These are phyloP conservation scores for Gynandropsis gynandra DNA, from an alignment of 345 rosid species.

Conservation along the genomic window DNA sequence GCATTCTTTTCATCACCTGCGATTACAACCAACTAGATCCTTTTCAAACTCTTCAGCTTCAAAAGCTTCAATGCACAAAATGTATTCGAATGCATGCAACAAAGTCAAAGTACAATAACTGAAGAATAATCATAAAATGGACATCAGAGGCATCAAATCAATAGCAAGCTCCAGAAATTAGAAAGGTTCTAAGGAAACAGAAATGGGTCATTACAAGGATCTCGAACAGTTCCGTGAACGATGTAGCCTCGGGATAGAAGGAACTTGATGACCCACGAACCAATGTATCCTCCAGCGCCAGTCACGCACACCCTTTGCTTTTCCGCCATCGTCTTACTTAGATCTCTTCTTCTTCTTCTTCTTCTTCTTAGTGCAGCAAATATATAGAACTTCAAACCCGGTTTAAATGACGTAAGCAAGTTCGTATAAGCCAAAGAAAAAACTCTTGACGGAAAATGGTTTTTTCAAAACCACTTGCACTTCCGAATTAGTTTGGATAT, in stretches of 20 bases:
- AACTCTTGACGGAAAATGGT: too few species aligned
- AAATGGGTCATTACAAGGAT: slow-evolving; percentile 33
- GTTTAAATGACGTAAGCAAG: too few species aligned
- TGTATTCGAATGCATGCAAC: neutral
- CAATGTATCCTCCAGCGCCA: slow-evolving; percentile 68
- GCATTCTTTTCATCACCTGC: slow-evolving; percentile 39
- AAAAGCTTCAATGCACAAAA: too few species aligned
- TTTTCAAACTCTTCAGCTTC: too few species aligned
- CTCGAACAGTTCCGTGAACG: slow-evolving; percentile 59
- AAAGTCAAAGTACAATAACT: neutral
- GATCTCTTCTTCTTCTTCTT: neutral
- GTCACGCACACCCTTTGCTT: slow-evolving; percentile 51
- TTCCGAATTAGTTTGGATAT: too few species aligned
- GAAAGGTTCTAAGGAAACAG: neutral
- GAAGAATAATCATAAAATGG: neutral
- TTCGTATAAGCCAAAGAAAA: too few species aligned
- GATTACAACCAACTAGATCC: neutral
- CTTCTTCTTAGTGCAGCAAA: too few species aligned
- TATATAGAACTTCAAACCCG: too few species aligned
- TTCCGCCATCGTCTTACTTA: slow-evolving; percentile 26
- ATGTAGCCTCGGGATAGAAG: slow-evolving; percentile 45
- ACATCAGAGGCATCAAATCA: neutral
- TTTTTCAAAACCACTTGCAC: too few species aligned
- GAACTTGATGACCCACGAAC: slow-evolving; percentile 55
- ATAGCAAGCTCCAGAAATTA: neutral